Percentiles rank a stretch among this genome's conserved stretches.
These are phyloP conservation scores for Talaromyces funiculosus DNA, from an alignment of 2,329 filamentous ascomycete species.

Conservation along the genomic window DNA sequence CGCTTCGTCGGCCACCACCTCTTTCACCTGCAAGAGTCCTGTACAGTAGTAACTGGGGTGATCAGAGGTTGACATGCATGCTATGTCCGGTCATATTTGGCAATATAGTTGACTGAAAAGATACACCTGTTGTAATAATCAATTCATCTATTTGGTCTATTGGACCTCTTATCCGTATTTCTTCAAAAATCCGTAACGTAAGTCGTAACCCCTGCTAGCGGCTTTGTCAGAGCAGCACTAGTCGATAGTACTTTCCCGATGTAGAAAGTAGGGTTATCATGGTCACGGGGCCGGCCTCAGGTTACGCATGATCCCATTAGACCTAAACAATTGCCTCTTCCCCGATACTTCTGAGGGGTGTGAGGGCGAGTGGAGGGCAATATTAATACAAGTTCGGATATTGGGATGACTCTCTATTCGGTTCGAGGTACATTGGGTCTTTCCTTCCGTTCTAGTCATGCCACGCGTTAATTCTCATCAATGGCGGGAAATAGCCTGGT, in stretches of 20 bases:
- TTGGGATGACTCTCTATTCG: no score
- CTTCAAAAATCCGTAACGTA: no score
- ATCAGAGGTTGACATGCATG: neutral
- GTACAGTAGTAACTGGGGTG: no score
- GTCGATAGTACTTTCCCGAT: neutral
- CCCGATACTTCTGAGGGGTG: no score
- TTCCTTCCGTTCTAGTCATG: no score
- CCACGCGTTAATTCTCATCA: no score
- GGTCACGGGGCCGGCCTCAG: neutral
- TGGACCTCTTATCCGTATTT: neutral
- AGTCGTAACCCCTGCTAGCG: no score
- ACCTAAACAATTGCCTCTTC: no score
- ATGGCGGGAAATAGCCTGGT: no score
- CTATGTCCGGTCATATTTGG: neutral
- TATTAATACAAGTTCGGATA: no score
- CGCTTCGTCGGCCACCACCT: slow-evolving; percentile 20
- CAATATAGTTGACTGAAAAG: neutral
- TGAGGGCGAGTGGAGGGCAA: neutral
- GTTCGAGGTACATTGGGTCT: no score
- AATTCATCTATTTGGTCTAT: neutral
- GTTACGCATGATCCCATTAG: no score
- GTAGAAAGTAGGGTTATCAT: neutral
- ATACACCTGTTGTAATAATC: neutral
- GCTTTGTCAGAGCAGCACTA: neutral
- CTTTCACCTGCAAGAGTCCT: slow-evolving; percentile 25